phyloP scores from a whole-genome alignment of 2,329 filamentous ascomycete species.

The Stagonosporopsis rhizophila region DNA sequence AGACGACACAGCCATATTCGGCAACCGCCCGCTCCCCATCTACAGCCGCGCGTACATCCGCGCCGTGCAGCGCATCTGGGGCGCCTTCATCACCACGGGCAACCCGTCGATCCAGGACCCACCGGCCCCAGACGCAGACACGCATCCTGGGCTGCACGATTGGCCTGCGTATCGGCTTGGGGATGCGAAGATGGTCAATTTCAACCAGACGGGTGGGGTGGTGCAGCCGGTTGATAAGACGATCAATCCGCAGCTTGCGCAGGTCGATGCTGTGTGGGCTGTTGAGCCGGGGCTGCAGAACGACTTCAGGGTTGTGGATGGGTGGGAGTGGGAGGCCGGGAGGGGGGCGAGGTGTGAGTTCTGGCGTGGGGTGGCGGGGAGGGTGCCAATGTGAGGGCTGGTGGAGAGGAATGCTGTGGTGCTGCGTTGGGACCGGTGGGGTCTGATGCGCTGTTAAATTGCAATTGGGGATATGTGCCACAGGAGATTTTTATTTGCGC shows the following conservation, averaged over 20 bases:
- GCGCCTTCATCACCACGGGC: not conserved
- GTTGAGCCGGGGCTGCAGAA: slow-evolving; percentile 23
- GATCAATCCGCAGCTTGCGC: not conserved
- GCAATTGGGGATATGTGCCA: too few relatives aligned
- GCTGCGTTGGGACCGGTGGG: not conserved
- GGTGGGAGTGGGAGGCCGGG: slow-evolving; percentile 31
- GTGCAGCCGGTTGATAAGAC: not conserved
- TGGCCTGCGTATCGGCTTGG: not conserved
- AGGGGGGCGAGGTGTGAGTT: slow-evolving; percentile 33
- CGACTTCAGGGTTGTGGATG: slow-evolving; percentile 28
- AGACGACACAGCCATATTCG: not conserved
- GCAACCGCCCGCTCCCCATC: not conserved
- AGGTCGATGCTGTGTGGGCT: not conserved
- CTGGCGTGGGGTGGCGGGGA: slow-evolving; percentile 23
- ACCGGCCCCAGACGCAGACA: too few relatives aligned
- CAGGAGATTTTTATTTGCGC: too few relatives aligned
- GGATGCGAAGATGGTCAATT: not conserved
- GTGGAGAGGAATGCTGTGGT: too few relatives aligned
- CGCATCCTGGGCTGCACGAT: not conserved
- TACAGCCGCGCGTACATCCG: not conserved
- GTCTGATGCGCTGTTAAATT: too few relatives aligned
- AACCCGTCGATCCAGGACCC: not conserved
- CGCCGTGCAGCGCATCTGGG: not conserved
- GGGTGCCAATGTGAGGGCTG: not conserved
- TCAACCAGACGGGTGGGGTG: slow-evolving; percentile 32